A percentile compares a stretch with the other conserved stretches of the same genome.
Conservation (phyloP, 306 rosid genomes). For the Begonia loranthoides region DNA sequence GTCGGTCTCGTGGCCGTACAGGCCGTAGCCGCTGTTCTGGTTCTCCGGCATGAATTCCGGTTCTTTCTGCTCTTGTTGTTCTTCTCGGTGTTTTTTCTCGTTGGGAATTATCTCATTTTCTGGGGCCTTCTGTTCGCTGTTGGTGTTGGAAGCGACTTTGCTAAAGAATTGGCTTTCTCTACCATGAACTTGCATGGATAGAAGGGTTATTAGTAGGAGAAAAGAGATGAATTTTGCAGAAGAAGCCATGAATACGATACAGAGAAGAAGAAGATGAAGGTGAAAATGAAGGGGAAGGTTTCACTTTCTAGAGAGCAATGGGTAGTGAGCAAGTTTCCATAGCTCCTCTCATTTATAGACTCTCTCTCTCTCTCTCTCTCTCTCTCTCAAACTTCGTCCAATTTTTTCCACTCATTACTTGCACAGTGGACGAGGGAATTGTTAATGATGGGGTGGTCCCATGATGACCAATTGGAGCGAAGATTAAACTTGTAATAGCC, state of each 20-base stretch:
- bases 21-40: constrained; percentile 51
- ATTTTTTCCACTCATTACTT: constrained; percentile 37
- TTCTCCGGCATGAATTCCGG: constrained; percentile 52
- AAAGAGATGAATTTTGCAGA: constrained; percentile 15
- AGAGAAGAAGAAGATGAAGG: background rate
- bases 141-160: constrained; percentile 43
- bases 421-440: constrained; percentile 20
- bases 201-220: constrained; percentile 33
- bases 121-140: constrained; percentile 21
- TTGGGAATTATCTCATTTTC: constrained; percentile 7
- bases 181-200: constrained; percentile 37
- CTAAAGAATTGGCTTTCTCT: constrained; percentile 82
- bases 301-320: background rate
- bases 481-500: too few relatives aligned
- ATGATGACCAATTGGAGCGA: too few relatives aligned
- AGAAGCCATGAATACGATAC: constrained; percentile 37
- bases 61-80: constrained; percentile 23
- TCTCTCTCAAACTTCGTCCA: background rate
- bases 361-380: background rate
- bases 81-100: constrained; percentile 4
- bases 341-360: background rate
- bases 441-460: constrained; percentile 48
- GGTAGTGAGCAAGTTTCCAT: background rate
- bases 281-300: background rate
- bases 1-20: constrained; percentile 65